Percentiles rank a stretch among this genome's conserved stretches.
These are phyloP conservation scores for Kluyveromyces sp. DNA, from an alignment of 1,139 yeast genomes.

Conservation along the genomic window DNA sequence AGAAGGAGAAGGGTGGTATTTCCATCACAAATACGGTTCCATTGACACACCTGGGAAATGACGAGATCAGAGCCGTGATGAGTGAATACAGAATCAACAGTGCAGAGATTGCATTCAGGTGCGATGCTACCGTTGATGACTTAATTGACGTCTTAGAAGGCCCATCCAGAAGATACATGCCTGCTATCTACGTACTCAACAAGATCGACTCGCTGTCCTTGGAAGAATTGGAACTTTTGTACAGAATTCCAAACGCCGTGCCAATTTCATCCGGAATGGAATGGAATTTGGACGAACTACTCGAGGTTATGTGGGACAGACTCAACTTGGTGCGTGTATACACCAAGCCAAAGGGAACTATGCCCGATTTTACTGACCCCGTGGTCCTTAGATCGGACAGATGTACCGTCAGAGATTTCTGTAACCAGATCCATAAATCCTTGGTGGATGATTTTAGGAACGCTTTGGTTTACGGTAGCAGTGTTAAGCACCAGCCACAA, in stretches of 20 bases:
- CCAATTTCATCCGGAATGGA: slow-evolving; percentile 94
- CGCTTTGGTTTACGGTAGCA: slow-evolving; percentile 84
- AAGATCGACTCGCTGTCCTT: slow-evolving; percentile 92
- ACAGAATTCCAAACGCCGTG: slow-evolving; percentile 91
- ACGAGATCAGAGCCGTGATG: slow-evolving; percentile 94
- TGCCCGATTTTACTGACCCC: slow-evolving; percentile 93
- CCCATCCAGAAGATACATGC: slow-evolving; percentile 83
- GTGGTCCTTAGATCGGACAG: slow-evolving; percentile 79
- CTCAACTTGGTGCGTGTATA: slow-evolving; percentile 87
- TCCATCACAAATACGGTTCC: slow-evolving; percentile 92
- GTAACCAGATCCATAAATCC: slow-evolving; percentile 92
- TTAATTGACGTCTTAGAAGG: slow-evolving; percentile 91
- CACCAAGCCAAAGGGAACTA: slow-evolving; percentile 91
- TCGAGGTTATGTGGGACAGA: slow-evolving; percentile 92
- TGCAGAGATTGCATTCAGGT: slow-evolving; percentile 94
- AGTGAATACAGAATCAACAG: slow-evolving; percentile 89
- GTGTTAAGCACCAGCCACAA: slow-evolving; percentile 98
- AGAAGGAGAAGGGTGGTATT: slow-evolving; percentile 93
- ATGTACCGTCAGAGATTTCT: slow-evolving; percentile 87
- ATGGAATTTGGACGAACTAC: slow-evolving; percentile 92
- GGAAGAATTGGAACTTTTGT: slow-evolving; percentile 82
- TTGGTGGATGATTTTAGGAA: slow-evolving; percentile 87
- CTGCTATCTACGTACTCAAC: slow-evolving; percentile 89
- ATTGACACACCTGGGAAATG: slow-evolving; percentile 81
- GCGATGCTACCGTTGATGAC: slow-evolving; percentile 97